Evolutionary conservation across 1,139 yeast genomes (phyloP).

Genomic region (Lodderomyces beijingensis): DNA sequence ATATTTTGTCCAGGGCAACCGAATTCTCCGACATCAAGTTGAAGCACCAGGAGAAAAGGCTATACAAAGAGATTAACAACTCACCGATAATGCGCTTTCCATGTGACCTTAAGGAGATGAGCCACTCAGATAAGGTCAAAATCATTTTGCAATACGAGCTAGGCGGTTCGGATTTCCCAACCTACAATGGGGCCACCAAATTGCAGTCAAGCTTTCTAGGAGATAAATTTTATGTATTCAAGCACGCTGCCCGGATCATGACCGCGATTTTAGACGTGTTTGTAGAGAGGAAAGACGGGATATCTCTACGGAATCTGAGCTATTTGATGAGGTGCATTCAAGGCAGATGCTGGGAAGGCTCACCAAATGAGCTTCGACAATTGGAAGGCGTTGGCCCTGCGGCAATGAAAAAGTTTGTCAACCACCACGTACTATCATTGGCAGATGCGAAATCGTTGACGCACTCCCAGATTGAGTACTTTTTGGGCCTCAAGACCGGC

Average conservation of each 20-base stretch:
- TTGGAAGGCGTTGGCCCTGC: constrained; percentile 40
- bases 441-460: constrained; percentile 23
- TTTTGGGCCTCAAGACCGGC: constrained; percentile 35
- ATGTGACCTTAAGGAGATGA: constrained; percentile 10
- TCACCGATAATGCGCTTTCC: constrained; percentile 33
- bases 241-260: constrained; percentile 34
- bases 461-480: constrained; percentile 31
- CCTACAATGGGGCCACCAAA: constrained; percentile 32
- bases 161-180: constrained; percentile 44
- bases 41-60: constrained; percentile 39
- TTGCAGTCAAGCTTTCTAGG: constrained; percentile 33
- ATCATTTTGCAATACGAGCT: constrained; percentile 43
- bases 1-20: constrained; percentile 24
- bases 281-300: constrained; percentile 33
- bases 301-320: constrained; percentile 31
- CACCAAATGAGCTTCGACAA: constrained; percentile 39
- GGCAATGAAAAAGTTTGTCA: constrained; percentile 31
- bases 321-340: constrained; percentile 31
- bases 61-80: constrained; percentile 36
- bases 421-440: constrained; percentile 26
- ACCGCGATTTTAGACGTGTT: constrained; percentile 43
- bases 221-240: constrained; percentile 37
- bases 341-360: constrained; percentile 47
- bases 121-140: constrained; percentile 20
- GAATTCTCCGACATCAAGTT: constrained; percentile 38